These are phyloP conservation scores for Astragalus glycyphyllos DNA, from an alignment of 306 rosid species.

Conservation along the genomic window DNA sequence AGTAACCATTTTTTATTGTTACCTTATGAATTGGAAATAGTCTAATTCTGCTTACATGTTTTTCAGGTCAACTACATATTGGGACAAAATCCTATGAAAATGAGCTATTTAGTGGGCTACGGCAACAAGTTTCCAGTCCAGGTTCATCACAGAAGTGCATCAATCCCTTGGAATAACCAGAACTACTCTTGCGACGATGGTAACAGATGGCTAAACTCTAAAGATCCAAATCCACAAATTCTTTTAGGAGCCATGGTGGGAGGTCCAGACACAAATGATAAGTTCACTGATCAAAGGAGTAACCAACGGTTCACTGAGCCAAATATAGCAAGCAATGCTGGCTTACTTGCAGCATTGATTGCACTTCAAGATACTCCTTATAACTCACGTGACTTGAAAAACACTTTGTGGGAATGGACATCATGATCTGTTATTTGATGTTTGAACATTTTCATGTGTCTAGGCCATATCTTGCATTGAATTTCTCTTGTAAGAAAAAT, in stretches of 20 bases:
- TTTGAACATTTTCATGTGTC: slow-evolving; percentile 24
- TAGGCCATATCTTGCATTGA: slow-evolving; percentile 5
- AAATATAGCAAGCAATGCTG: slow-evolving; percentile 80
- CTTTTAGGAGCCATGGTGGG: slow-evolving; percentile 86
- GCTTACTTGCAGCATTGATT: slow-evolving; percentile 81
- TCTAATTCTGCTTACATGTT: slow-evolving; percentile 20
- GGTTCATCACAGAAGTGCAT: slow-evolving; percentile 84
- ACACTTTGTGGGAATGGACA: slow-evolving; percentile 62
- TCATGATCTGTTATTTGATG: slow-evolving; percentile 26
- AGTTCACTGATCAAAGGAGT: slow-evolving; percentile 66
- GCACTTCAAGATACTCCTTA: slow-evolving; percentile 69
- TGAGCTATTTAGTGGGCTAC: slow-evolving; percentile 79
- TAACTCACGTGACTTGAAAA: slow-evolving; percentile 37
- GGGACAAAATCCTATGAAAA: slow-evolving; percentile 81
- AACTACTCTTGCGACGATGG: slow-evolving; percentile 55
- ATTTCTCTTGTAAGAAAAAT: neutral
- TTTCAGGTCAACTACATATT: slow-evolving; percentile 73
- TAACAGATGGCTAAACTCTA: slow-evolving; percentile 61
- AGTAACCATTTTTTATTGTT: neutral
- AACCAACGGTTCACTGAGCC: slow-evolving; percentile 73
- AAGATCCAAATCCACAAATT: slow-evolving; percentile 65
- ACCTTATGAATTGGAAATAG: slow-evolving; percentile 8
- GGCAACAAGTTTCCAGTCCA: slow-evolving; percentile 69
- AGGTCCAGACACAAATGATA: slow-evolving; percentile 66
- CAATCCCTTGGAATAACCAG: slow-evolving; percentile 71